Conservation (phyloP, 345 rosid species). For the Trapa bicornis region DNA sequence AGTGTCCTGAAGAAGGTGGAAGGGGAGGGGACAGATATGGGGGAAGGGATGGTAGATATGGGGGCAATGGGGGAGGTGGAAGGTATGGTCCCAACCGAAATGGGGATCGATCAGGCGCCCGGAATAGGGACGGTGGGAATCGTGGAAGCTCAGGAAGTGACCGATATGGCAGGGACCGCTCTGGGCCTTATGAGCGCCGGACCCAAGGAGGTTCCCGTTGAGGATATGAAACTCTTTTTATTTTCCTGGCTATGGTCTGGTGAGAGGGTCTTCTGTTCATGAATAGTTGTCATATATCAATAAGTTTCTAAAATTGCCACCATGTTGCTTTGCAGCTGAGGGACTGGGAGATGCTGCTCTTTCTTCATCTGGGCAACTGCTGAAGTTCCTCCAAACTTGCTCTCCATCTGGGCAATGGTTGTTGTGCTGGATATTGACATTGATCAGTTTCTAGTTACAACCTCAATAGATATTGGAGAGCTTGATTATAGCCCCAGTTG, state of each 20-base stretch:
- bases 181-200: slow-evolving; percentile 78
- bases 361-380: slow-evolving; percentile 11
- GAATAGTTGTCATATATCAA: slow-evolving; percentile 12
- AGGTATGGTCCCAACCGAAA: slow-evolving; percentile 77
- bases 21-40: slow-evolving; percentile 20
- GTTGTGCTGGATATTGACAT: slow-evolving; percentile 25
- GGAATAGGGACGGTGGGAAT: slow-evolving; percentile 50
- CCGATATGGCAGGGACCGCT: slow-evolving; percentile 64
- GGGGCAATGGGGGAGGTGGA: slow-evolving; percentile 43
- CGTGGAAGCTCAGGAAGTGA: slow-evolving; percentile 70
- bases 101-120: slow-evolving; percentile 70
- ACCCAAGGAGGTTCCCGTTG: slow-evolving; percentile 43
- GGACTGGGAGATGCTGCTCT: slow-evolving; percentile 17
- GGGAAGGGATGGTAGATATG: slow-evolving; percentile 20
- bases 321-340: slow-evolving; percentile 8
- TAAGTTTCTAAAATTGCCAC: not conserved
- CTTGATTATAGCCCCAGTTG: slow-evolving; percentile 31
- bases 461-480: slow-evolving; percentile 26
- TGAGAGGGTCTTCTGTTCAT: not conserved
- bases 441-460: slow-evolving; percentile 28
- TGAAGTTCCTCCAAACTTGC: slow-evolving; percentile 16
- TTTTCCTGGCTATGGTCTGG: not conserved
- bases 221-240: slow-evolving; percentile 13
- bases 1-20: slow-evolving; percentile 67
- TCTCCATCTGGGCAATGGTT: slow-evolving; percentile 10